Base-by-base conservation (phyloP, 2,329 filamentous ascomycete genomes). In the Moelleriella libera region DNA sequence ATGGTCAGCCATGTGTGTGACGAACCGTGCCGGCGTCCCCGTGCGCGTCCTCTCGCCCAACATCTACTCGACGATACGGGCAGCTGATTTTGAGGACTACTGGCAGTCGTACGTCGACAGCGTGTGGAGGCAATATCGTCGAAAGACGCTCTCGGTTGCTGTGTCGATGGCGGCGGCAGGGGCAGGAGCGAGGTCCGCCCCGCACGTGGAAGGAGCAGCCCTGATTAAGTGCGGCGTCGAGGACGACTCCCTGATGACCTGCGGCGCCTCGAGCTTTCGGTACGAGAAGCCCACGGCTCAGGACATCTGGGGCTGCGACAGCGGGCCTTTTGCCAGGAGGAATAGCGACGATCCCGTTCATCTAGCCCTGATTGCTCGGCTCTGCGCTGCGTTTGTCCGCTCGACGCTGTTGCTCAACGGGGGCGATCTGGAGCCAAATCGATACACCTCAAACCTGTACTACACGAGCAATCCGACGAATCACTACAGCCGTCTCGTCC, bases 401-500 rank as follows among this genome's bases (percentile, higher is more conserved):
- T 63, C 61, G 43, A 74, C 66, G 12, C 63, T 72, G 7, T 60
- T 74, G 42, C 30, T 71, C 3, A 58, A 64, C 12, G 71, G 69
- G 1, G 74, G 74, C 30, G 56, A 71, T 52, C 50, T 65, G 4
- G 68, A 75, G 56, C 74, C 74, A 1, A 59, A 59, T 6, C 50
- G 68, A 0, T 47, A 54, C 5, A 51, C 60, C 0, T 51, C 54
- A n/a, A 49, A 49, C 30, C 12, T 37, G 32, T 77, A 75, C 60
- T 77, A 78, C 57, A 60, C 57, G 2, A 49, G 30, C n/a, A 52
- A 61, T 43, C 66, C 70, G 0, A 71, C 69, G 9, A 69, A 63
- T 54, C 78, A 82, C 57, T 84, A 82, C 57, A 66, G 74, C 31
- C 67, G 76, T 7, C 66, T 83, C 40, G 69, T 84, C 2, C 81